These are phyloP conservation scores for Diospyros lotus DNA, from an alignment of 148 eudicot genomes.

Conservation along the genomic window DNA sequence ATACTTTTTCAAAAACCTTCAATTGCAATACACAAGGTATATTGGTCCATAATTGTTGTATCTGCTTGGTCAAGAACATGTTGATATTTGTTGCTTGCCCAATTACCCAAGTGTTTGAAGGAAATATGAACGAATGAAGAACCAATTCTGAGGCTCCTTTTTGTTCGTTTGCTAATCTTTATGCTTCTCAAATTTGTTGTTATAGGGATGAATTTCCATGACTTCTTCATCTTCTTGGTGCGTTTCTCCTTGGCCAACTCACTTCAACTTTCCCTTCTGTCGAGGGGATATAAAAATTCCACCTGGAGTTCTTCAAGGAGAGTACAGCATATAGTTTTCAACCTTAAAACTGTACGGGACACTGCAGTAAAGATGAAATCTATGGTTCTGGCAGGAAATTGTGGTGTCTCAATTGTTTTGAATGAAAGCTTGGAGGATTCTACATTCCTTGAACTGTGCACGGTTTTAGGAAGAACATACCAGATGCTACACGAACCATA, in stretches of 20 bases:
- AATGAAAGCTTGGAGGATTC: slow-evolving; percentile 37
- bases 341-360: slow-evolving; percentile 42
- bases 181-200: slow-evolving; percentile 6
- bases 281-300: slow-evolving; percentile 10
- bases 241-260: slow-evolving; percentile 66
- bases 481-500: slow-evolving; percentile 33
- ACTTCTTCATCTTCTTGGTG: slow-evolving; percentile 73
- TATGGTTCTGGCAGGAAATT: slow-evolving; percentile 23
- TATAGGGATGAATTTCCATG: slow-evolving; percentile 86
- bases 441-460: slow-evolving; percentile 43
- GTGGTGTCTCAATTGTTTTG: slow-evolving; percentile 33
- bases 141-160: neutral
- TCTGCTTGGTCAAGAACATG: too few species aligned
- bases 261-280: slow-evolving; percentile 41
- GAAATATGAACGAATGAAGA: too few species aligned
- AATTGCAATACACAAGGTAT: too few species aligned
- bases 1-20: too few species aligned
- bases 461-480: slow-evolving; percentile 37
- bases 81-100: too few species aligned
- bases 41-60: too few species aligned
- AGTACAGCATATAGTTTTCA: slow-evolving; percentile 39
- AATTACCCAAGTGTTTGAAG: too few species aligned
- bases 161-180: neutral
- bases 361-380: slow-evolving; percentile 50
- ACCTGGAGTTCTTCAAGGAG: slow-evolving; percentile 26